These are phyloP conservation scores for Cyclotella kingstonii DNA, from an alignment of 108 stramenopile genomes.

Conservation along the genomic window DNA sequence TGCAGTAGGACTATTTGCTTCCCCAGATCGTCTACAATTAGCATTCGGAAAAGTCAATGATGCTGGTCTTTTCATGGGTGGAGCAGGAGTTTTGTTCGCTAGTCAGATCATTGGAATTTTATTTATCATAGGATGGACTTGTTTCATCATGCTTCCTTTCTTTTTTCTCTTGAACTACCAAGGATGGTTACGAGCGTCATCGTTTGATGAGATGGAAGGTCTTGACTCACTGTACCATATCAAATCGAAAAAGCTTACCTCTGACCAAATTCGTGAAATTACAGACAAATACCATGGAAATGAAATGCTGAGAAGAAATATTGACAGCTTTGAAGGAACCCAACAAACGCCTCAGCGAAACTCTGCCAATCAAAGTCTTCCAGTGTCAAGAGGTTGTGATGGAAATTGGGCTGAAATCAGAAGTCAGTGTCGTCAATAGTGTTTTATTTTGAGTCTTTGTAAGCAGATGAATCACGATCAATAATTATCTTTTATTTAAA, in stretches of 20 bases:
- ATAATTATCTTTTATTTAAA: too few relatives aligned
- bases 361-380: too few relatives aligned
- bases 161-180: conserved; percentile 51
- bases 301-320: conserved; percentile 5
- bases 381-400: too few relatives aligned
- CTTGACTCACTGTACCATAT: conserved; percentile 58
- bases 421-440: too few relatives aligned
- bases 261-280: neutral
- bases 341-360: too few relatives aligned
- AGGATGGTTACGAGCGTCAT: conserved; percentile 51
- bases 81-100: conserved; percentile 58
- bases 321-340: neutral
- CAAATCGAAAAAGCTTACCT: conserved; percentile 2
- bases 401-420: too few relatives aligned
- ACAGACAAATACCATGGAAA: conserved; percentile 1
- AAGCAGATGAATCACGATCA: too few relatives aligned
- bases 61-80: conserved; percentile 22
- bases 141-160: conserved; percentile 62
- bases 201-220: conserved; percentile 62
- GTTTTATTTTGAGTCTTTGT: too few relatives aligned
- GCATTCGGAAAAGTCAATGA: conserved; percentile 42
- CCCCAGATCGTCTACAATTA: conserved; percentile 32
- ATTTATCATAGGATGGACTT: conserved; percentile 75
- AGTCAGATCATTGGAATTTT: conserved; percentile 63
- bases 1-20: conserved; percentile 73